A percentile compares a stretch with the other conserved stretches of the same genome.
phyloP scores from a whole-genome alignment of 2,329 filamentous ascomycete genomes.

The Endocalyx cinctus region DNA sequence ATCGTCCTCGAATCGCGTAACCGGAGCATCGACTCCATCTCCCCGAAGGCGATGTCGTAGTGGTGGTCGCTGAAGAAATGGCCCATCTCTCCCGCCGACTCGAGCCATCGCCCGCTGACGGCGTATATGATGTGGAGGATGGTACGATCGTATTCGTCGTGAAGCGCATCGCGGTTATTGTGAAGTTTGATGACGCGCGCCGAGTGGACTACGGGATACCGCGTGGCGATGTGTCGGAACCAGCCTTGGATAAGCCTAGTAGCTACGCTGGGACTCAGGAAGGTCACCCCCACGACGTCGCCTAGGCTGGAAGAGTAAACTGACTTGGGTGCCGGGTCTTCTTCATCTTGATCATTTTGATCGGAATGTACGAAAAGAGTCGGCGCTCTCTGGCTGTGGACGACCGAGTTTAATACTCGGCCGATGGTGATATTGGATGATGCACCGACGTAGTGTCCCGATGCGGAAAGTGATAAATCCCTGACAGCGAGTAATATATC shows the following conservation, averaged over 20 bases:
- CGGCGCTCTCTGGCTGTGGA: constrained; percentile 20
- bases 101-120: constrained; percentile 25
- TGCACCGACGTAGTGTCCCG: constrained; percentile 25
- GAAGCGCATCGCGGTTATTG: constrained; percentile 19
- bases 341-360: constrained; percentile 10
- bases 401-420: constrained; percentile 25
- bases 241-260: constrained; percentile 22
- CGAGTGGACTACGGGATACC: constrained; percentile 23
- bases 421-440: constrained; percentile 27
- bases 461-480: constrained; percentile 25
- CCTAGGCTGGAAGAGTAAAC: constrained; percentile 18
- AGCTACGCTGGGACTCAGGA: constrained; percentile 21
- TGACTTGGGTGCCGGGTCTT: constrained; percentile 25
- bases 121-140: constrained; percentile 26
- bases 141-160: constrained; percentile 20
- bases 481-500: constrained; percentile 24
- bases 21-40: constrained; percentile 22
- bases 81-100: constrained; percentile 25
- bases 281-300: constrained; percentile 21
- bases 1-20: constrained; percentile 23
- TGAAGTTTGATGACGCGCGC: constrained; percentile 20
- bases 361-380: constrained; percentile 11
- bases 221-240: constrained; percentile 26
- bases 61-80: constrained; percentile 27
- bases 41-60: constrained; percentile 22